These are phyloP conservation scores for Blastobotrys petasosporus DNA, from an alignment of 1,139 yeast species.

Conservation along the genomic window DNA sequence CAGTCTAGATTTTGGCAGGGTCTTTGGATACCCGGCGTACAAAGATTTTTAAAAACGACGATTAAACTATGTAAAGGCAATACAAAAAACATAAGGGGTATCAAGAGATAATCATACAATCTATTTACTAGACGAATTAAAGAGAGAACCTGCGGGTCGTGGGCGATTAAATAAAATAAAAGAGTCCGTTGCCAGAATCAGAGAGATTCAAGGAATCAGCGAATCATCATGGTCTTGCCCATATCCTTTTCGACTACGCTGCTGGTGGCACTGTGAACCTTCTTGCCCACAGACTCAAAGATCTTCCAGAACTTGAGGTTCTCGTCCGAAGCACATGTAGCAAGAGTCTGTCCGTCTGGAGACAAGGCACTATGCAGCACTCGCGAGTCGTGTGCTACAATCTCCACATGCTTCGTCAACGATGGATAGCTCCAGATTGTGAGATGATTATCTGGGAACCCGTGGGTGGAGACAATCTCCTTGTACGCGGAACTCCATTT, in stretches of 20 bases:
- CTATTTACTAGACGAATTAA: no score
- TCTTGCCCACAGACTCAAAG: conserved; percentile 53
- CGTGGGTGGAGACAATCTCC: conserved; percentile 92
- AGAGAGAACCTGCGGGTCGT: no score
- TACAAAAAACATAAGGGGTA: no score
- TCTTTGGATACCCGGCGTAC: no score
- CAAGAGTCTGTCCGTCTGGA: conserved; percentile 85
- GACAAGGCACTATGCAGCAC: conserved; percentile 78
- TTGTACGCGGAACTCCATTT: conserved; percentile 80
- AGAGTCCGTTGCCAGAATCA: no score
- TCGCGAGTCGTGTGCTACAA: conserved; percentile 85
- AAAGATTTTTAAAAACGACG: no score
- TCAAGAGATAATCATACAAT: no score
- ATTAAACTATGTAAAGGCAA: no score
- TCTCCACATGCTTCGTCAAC: conserved; percentile 82
- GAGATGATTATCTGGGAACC: conserved; percentile 82
- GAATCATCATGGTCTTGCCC: conserved; percentile 40
- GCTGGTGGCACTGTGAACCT: conserved; percentile 23
- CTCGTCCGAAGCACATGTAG: conserved; percentile 96
- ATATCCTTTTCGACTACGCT: conserved; percentile 33
- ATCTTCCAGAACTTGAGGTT: conserved; percentile 92
- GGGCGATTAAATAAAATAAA: no score
- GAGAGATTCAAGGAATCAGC: conserved; percentile 25
- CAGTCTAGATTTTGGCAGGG: no score
- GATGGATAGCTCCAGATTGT: conserved; percentile 83